phyloP scores from a whole-genome alignment of 2,329 filamentous ascomycete species.

The Penicillium sp. region DNA sequence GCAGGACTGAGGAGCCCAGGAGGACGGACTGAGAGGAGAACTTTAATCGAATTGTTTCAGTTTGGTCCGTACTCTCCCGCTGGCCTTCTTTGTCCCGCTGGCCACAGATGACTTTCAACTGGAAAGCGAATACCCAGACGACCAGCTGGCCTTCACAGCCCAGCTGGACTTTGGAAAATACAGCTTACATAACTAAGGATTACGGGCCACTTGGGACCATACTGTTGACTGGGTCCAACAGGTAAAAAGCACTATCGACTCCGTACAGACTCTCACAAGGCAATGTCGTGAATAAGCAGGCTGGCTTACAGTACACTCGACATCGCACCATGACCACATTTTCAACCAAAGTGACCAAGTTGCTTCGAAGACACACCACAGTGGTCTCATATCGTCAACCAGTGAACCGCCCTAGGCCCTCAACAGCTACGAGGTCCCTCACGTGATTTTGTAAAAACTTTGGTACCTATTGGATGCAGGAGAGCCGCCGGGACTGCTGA shows the following conservation, averaged over 20 bases:
- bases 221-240: not conserved
- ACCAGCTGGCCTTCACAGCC: not conserved
- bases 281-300: not conserved
- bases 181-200: not conserved
- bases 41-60: not conserved
- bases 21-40: constrained; percentile 1
- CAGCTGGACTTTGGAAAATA: constrained; percentile 1
- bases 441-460: not conserved
- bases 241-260: not conserved
- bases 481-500: too few relatives aligned
- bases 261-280: not conserved
- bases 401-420: not conserved
- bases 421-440: not conserved
- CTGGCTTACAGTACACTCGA: constrained; percentile 1
- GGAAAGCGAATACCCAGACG: constrained; percentile 1
- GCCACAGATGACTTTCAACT: constrained; percentile 1
- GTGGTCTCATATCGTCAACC: not conserved
- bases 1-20: too few relatives aligned
- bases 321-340: constrained; percentile 1
- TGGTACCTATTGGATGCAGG: too few relatives aligned
- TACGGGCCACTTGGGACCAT: not conserved
- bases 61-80: not conserved
- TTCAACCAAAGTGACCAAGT: not conserved
- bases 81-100: not conserved
- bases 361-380: not conserved